These are phyloP conservation scores for Plectranthus barbatus DNA, from an alignment of 257 asterid species.

Conservation along the genomic window DNA sequence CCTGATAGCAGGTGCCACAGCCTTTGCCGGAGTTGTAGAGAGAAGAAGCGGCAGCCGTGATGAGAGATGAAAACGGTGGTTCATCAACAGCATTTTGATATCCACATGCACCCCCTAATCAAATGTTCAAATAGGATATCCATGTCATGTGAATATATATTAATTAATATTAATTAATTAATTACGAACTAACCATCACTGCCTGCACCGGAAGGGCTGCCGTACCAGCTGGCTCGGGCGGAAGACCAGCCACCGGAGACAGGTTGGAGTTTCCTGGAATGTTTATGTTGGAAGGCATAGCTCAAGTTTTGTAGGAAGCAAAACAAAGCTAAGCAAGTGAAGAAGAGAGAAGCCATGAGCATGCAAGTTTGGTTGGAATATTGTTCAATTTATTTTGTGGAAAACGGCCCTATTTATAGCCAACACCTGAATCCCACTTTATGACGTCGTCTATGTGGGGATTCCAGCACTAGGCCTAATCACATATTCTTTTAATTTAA, in stretches of 20 bases:
- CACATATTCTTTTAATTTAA: too few species aligned
- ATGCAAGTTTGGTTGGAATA: too few species aligned
- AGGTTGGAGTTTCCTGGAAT: slow-evolving; percentile 21
- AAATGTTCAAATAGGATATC: too few species aligned
- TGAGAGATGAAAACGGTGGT: slow-evolving; percentile 61
- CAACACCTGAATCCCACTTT: background rate
- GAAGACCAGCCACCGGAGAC: slow-evolving; percentile 48
- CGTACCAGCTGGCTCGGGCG: slow-evolving; percentile 87
- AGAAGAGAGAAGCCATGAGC: slow-evolving; percentile 25
- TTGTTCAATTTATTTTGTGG: too few species aligned
- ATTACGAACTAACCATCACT: slow-evolving; percentile 75
- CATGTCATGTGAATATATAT: too few species aligned
- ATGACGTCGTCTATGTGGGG: too few species aligned
- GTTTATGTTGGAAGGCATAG: slow-evolving; percentile 50
- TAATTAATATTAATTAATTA: too few species aligned
- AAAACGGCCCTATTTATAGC: slow-evolving; percentile 26
- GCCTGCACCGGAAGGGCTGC: slow-evolving; percentile 73
- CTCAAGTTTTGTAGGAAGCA: slow-evolving; percentile 26
- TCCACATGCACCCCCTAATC: slow-evolving; percentile 88
- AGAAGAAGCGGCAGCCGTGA: slow-evolving; percentile 69
- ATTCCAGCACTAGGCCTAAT: too few species aligned
- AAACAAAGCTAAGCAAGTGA: slow-evolving; percentile 23
- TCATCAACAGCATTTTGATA: slow-evolving; percentile 49
- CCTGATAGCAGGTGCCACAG: slow-evolving; percentile 86
- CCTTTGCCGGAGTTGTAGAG: slow-evolving; percentile 51